Conservation (phyloP, 1,284 basidiomycete species). For the Inonotus hispidus region DNA sequence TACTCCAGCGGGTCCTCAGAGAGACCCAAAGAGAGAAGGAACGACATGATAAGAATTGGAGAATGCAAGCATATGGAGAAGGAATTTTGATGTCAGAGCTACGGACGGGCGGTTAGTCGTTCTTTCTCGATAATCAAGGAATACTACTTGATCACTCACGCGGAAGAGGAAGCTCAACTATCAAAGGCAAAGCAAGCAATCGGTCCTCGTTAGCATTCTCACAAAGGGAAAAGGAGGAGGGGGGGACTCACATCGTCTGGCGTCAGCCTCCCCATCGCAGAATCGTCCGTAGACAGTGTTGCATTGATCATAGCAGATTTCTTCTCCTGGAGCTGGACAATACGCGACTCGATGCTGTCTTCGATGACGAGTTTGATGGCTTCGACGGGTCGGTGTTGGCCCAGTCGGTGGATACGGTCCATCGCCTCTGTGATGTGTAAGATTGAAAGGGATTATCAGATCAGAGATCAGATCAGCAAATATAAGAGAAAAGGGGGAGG, state of each 20-base stretch:
- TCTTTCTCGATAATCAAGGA: not conserved
- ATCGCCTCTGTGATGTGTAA: slow-evolving; percentile 70
- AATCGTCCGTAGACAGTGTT: slow-evolving; percentile 71
- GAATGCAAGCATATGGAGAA: too few relatives aligned
- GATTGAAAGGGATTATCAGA: slow-evolving; percentile 23
- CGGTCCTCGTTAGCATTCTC: not conserved
- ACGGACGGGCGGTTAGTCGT: not conserved
- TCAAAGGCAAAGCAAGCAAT: slow-evolving; percentile 1
- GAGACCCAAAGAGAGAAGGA: too few relatives aligned
- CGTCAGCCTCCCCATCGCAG: slow-evolving; percentile 88
- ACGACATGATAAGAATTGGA: too few relatives aligned
- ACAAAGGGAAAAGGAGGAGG: not conserved
- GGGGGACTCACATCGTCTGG: slow-evolving; percentile 72
- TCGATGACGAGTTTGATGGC: slow-evolving; percentile 94
- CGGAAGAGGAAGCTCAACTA: slow-evolving; percentile 76
- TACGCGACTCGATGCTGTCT: slow-evolving; percentile 94
- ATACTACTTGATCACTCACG: slow-evolving; percentile 33
- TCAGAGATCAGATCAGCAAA: too few relatives aligned
- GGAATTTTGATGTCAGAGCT: not conserved
- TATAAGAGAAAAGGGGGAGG: not conserved
- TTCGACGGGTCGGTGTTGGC: slow-evolving; percentile 88
- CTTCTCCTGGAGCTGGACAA: slow-evolving; percentile 92
- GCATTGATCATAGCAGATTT: slow-evolving; percentile 84
- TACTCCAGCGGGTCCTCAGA: too few relatives aligned
- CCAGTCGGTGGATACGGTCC: slow-evolving; percentile 92